Conservation (phyloP, 2,329 filamentous ascomycete species). For the Zalaria obscura region DNA sequence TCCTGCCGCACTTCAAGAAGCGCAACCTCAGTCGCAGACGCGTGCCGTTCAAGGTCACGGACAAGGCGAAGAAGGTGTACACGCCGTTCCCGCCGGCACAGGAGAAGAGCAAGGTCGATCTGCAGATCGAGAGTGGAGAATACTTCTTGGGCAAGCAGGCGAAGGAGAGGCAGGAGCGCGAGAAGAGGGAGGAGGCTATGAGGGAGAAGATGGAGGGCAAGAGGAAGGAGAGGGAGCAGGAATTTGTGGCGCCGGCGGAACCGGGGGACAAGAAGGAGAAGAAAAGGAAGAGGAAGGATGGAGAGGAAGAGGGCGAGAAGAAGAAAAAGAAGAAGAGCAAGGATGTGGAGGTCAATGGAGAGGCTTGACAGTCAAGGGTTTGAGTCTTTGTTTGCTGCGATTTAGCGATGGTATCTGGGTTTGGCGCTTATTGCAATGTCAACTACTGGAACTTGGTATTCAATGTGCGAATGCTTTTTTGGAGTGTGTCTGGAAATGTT, state of each 20-base stretch:
- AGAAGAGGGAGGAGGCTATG: slow-evolving; percentile 73
- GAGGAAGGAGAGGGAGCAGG: slow-evolving; percentile 68
- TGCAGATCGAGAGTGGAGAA: slow-evolving; percentile 95
- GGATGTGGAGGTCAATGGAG: slow-evolving; percentile 12
- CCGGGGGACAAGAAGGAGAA: slow-evolving; percentile 33
- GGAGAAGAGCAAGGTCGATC: slow-evolving; percentile 97
- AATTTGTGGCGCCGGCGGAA: slow-evolving; percentile 80
- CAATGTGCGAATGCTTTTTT: no score
- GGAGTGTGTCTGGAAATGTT: no score
- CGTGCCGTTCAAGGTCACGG: slow-evolving; percentile 70
- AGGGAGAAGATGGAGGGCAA: slow-evolving; percentile 79
- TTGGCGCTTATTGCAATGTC: background rate
- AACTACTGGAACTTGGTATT: background rate
- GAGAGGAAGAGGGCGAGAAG: slow-evolving; percentile 23
- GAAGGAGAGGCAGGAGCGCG: slow-evolving; percentile 69
- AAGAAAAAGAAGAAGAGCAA: slow-evolving; percentile 25
- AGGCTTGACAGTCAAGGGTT: no score
- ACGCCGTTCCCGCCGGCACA: slow-evolving; percentile 94
- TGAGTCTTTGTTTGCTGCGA: background rate
- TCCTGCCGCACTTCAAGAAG: slow-evolving; percentile 95
- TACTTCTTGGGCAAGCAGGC: slow-evolving; percentile 91
- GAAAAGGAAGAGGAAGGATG: slow-evolving; percentile 40
- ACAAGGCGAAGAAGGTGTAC: slow-evolving; percentile 89
- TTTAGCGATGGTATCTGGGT: background rate
- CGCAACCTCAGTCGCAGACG: slow-evolving; percentile 72